Conservation (phyloP, 2,329 filamentous ascomycete species). For the Neofusicoccum sp. region DNA sequence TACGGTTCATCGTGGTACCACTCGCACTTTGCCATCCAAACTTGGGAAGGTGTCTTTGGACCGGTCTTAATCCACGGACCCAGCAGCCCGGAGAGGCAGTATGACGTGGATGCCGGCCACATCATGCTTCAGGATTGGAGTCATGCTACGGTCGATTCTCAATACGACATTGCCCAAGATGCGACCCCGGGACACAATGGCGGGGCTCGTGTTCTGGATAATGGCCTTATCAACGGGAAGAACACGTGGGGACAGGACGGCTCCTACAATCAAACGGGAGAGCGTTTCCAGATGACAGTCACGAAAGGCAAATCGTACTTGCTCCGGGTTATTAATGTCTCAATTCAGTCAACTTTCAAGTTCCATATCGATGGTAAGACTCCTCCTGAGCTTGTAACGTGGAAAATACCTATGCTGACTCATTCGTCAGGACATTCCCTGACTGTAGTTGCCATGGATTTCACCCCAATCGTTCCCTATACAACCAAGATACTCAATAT, state of each 20-base stretch:
- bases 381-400: not conserved
- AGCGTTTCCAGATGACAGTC: conserved; percentile 35
- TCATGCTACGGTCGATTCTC: conserved; percentile 30
- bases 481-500: conserved; percentile 35
- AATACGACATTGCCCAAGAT: conserved; percentile 6
- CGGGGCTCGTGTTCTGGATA: conserved; percentile 43
- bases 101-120: conserved; percentile 40
- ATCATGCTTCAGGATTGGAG: conserved; percentile 43
- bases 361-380: conserved; percentile 41
- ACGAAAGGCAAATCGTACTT: conserved; percentile 55
- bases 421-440: conserved; percentile 38
- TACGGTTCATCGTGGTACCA: conserved; percentile 35
- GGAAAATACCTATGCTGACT: not conserved
- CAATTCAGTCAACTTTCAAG: conserved; percentile 40
- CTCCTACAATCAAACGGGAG: conserved; percentile 30
- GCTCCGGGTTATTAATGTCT: conserved; percentile 58
- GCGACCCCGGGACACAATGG: conserved; percentile 32
- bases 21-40: conserved; percentile 30
- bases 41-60: conserved; percentile 39
- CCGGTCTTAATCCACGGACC: conserved; percentile 41
- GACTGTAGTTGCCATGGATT: conserved; percentile 45
- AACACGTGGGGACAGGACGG: conserved; percentile 46
- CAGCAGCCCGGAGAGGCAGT: conserved; percentile 30
- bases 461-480: conserved; percentile 45
- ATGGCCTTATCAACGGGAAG: conserved; percentile 56